Percentiles rank a stretch among this genome's conserved stretches.
phyloP scores from a whole-genome alignment of 2,329 filamentous ascomycete genomes.

The Geosmithia morbida region DNA sequence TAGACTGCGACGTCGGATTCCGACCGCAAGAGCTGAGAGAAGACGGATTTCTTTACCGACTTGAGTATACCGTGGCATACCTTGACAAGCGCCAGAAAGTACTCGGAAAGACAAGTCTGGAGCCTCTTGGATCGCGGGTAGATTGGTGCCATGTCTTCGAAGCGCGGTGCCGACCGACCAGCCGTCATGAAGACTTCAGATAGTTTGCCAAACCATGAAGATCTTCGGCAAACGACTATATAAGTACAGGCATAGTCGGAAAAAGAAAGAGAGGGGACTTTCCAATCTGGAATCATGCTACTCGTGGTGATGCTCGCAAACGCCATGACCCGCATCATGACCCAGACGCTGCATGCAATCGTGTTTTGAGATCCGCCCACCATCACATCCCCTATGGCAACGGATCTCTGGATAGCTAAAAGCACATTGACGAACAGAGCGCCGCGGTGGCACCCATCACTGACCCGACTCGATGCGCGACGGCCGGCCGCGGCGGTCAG shows the following conservation, averaged over 20 bases:
- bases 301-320: slow-evolving; percentile 16
- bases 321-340: slow-evolving; percentile 22
- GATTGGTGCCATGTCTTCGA: slow-evolving; percentile 18
- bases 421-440: neutral
- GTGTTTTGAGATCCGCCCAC: slow-evolving; percentile 27
- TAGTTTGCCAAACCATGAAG: slow-evolving; percentile 18
- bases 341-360: slow-evolving; percentile 26
- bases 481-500: neutral
- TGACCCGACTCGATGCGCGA: neutral
- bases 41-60: slow-evolving; percentile 14
- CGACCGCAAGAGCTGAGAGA: slow-evolving; percentile 14
- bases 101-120: slow-evolving; percentile 17
- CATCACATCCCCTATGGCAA: slow-evolving; percentile 2
- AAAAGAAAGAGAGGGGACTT: neutral
- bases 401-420: neutral
- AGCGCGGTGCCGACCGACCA: slow-evolving; percentile 20
- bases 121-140: slow-evolving; percentile 19
- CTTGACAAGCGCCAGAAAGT: slow-evolving; percentile 20
- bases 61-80: slow-evolving; percentile 19
- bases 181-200: slow-evolving; percentile 21
- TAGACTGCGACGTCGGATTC: slow-evolving; percentile 13
- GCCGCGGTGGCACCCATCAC: neutral
- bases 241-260: neutral
- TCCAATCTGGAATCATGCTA: neutral
- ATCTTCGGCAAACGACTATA: slow-evolving; percentile 9